phyloP scores from a whole-genome alignment of 2,329 filamentous ascomycete genomes.

The Verticillium tricorpus region DNA sequence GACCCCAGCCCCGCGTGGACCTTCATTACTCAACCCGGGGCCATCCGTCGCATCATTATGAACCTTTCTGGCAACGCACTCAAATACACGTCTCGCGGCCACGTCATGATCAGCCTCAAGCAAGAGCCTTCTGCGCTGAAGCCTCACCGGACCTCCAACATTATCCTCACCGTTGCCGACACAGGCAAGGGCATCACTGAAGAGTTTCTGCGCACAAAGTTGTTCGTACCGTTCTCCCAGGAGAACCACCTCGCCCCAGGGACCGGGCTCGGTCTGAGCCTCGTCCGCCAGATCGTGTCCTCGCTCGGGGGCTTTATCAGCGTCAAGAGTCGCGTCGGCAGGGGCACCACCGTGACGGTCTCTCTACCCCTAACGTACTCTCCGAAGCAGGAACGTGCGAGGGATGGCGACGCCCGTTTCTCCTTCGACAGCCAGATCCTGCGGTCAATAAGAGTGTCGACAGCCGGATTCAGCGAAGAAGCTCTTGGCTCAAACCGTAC shows the following conservation, averaged over 20 bases:
- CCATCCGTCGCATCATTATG: constrained; percentile 46
- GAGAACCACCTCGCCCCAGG: constrained; percentile 54
- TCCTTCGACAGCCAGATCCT: constrained; percentile 6
- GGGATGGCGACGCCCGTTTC: constrained; percentile 1
- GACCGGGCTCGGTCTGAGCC: constrained; percentile 56
- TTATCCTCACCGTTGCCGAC: constrained; percentile 47
- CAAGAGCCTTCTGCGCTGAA: constrained; percentile 13
- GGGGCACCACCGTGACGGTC: constrained; percentile 49
- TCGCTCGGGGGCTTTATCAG: constrained; percentile 52
- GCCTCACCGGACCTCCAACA: constrained; percentile 14
- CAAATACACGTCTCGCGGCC: constrained; percentile 45
- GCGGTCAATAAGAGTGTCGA: neutral
- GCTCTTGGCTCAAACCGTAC: constrained; percentile 19
- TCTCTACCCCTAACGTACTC: constrained; percentile 31
- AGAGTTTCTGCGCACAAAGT: constrained; percentile 51
- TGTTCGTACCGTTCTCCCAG: constrained; percentile 59
- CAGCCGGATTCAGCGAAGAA: constrained; percentile 11
- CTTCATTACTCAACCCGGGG: constrained; percentile 50
- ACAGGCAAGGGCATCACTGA: constrained; percentile 59
- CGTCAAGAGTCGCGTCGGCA: constrained; percentile 44
- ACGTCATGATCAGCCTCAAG: constrained; percentile 31
- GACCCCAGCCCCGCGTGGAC: constrained; percentile 40
- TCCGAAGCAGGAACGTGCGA: neutral
- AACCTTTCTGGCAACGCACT: constrained; percentile 50
- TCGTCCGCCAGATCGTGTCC: constrained; percentile 53